Evolutionary conservation across 495 filamentous ascomycete genomes (phyloP).

Genomic region (Choiromyces venosus): DNA sequence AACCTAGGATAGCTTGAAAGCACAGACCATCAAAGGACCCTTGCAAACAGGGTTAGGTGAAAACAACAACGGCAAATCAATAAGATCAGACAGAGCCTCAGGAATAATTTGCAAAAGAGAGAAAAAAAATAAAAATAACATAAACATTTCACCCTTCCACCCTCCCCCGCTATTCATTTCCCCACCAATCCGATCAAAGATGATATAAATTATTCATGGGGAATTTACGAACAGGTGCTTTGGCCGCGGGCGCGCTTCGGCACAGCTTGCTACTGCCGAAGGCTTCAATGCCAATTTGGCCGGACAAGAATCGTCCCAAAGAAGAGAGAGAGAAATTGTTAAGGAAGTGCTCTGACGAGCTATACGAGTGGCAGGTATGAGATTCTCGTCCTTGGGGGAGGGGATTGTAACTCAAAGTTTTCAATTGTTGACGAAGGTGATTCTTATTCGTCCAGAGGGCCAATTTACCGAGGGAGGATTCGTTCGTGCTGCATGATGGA

Average conservation of each 20-base stretch:
- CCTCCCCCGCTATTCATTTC: neutral
- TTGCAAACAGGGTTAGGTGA: neutral
- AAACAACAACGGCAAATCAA: neutral
- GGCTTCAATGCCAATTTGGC: conserved; percentile 48
- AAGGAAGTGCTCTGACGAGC: conserved; percentile 71
- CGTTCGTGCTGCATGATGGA: conserved; percentile 88
- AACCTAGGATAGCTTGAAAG: too few relatives aligned
- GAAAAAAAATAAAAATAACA: neutral
- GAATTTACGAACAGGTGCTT: neutral
- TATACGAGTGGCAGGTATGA: conserved; percentile 79
- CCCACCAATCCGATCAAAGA: neutral
- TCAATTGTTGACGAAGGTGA: conserved; percentile 3
- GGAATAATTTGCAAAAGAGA: conserved; percentile 9
- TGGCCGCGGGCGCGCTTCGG: conserved; percentile 28
- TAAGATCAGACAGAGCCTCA: conserved; percentile 21
- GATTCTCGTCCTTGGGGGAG: neutral
- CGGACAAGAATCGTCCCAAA: conserved; percentile 44
- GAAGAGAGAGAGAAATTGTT: conserved; percentile 57
- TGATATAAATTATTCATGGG: neutral
- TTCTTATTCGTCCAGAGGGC: conserved; percentile 12
- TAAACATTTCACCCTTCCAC: neutral
- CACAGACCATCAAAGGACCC: too few relatives aligned
- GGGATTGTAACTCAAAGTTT: neutral
- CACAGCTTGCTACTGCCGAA: conserved; percentile 45
- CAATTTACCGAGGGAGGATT: conserved; percentile 52